These are phyloP conservation scores for Dipteronia dyeriana DNA, from an alignment of 345 rosid species.

Conservation along the genomic window DNA sequence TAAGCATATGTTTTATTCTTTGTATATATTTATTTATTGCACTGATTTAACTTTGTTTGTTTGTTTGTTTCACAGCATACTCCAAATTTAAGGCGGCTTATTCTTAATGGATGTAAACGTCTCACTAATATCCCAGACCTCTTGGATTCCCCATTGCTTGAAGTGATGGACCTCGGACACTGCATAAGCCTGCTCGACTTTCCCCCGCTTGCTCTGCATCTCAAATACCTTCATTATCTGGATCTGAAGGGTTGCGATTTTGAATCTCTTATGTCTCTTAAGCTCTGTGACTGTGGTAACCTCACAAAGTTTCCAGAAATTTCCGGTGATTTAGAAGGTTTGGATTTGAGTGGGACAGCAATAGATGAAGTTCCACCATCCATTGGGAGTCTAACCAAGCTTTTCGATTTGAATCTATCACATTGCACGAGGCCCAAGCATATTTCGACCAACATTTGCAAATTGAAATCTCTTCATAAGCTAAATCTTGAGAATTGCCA, in stretches of 20 bases:
- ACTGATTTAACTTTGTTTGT: too few species aligned
- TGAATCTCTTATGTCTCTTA: neutral
- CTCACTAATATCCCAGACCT: neutral
- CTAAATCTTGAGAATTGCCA: neutral
- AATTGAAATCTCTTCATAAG: too few species aligned
- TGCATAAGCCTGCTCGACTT: too few species aligned
- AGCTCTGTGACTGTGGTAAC: conserved; percentile 26
- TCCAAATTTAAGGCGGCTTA: neutral
- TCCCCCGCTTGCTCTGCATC: too few species aligned
- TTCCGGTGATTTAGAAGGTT: conserved; percentile 16
- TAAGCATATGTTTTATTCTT: too few species aligned
- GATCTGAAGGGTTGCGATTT: neutral
- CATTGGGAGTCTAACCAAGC: conserved; percentile 16
- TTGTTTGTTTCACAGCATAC: too few species aligned
- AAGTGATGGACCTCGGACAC: accelerated
- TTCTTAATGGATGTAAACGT: neutral
- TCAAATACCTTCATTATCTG: too few species aligned
- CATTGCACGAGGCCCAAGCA: too few species aligned
- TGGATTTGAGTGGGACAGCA: conserved; percentile 24
- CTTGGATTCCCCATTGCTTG: neutral
- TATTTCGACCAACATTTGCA: too few species aligned
- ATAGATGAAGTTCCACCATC: conserved; percentile 35
- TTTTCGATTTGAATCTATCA: too few species aligned
- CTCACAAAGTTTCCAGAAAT: conserved; percentile 27
- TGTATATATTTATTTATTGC: neutral